Conservation (phyloP, 1,139 yeast genomes). For the Hyphopichia wangnamkhiaoensis region DNA sequence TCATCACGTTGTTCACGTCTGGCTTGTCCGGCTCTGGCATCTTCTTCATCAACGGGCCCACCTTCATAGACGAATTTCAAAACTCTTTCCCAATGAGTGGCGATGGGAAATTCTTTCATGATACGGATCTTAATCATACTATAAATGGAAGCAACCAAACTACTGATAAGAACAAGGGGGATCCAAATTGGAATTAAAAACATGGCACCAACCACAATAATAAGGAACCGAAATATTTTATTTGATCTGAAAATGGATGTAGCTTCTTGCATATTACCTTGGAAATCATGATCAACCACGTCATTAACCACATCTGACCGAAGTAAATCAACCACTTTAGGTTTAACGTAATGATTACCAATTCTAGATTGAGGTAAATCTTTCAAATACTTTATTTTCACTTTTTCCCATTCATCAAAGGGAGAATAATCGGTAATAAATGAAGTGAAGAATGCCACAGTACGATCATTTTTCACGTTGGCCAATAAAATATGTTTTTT, state of each 20-base stretch:
- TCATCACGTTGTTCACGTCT: conserved; percentile 30
- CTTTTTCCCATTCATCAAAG: conserved; percentile 43
- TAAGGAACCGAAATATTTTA: conserved; percentile 26
- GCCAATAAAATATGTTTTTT: conserved; percentile 62
- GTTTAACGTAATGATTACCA: conserved; percentile 38
- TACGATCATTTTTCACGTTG: conserved; percentile 73
- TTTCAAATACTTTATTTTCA: conserved; percentile 41
- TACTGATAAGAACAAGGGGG: conserved; percentile 50
- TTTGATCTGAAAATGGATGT: conserved; percentile 36
- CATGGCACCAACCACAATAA: conserved; percentile 31
- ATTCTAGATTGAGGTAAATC: conserved; percentile 36
- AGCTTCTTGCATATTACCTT: conserved; percentile 39
- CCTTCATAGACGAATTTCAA: conserved; percentile 33
- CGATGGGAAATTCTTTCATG: conserved; percentile 22
- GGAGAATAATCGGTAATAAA: conserved; percentile 53
- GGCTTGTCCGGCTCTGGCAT: conserved; percentile 33
- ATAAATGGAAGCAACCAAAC: conserved; percentile 37
- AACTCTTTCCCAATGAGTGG: conserved; percentile 38
- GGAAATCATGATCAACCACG: conserved; percentile 16
- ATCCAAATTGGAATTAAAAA: conserved; percentile 54
- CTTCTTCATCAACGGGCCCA: conserved; percentile 32
- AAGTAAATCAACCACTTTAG: conserved; percentile 58
- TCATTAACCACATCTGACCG: conserved; percentile 21
- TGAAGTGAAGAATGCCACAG: conserved; percentile 56
- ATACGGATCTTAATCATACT: conserved; percentile 36